A percentile compares a stretch with the other conserved stretches of the same genome.
phyloP scores from a whole-genome alignment of 176 grass and related monocot genomes.

The Oryza glaberrima region DNA sequence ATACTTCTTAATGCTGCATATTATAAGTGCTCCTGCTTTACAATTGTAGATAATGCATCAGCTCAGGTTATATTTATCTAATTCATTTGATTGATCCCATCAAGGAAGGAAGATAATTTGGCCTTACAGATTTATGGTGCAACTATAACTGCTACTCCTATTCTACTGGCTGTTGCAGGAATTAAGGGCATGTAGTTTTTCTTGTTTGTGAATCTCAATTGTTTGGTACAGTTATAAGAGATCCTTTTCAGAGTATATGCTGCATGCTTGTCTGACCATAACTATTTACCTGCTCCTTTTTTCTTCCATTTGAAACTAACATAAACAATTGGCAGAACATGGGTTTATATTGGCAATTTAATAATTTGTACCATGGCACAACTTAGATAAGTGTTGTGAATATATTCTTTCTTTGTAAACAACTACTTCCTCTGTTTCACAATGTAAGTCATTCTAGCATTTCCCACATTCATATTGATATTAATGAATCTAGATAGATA shows the following conservation, averaged over 20 bases:
- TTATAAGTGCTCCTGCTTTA: neutral
- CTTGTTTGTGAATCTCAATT: neutral
- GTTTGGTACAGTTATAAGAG: neutral
- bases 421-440: neutral
- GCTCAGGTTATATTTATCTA: neutral
- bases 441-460: no score
- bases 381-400: constrained; percentile 17
- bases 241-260: constrained; percentile 11
- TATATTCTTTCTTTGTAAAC: constrained; percentile 25
- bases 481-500: no score
- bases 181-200: neutral
- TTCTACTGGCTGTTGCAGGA: constrained; percentile 13
- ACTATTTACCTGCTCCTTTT: neutral
- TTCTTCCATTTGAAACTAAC: constrained; percentile 23
- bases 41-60: constrained; percentile 5
- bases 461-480: no score
- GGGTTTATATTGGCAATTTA: neutral
- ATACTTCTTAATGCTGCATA: constrained; percentile 31
- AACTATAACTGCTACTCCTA: neutral
- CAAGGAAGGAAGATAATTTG: neutral
- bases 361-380: constrained; percentile 13
- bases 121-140: neutral
- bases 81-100: constrained; percentile 3
- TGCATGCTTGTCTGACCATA: constrained; percentile 7
- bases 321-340: constrained; percentile 13